Evolutionary conservation across 2,329 filamentous ascomycete genomes (phyloP), one percentile per base, ranked within the genome.

Genomic region (Aspergillus cejpii): DNA sequence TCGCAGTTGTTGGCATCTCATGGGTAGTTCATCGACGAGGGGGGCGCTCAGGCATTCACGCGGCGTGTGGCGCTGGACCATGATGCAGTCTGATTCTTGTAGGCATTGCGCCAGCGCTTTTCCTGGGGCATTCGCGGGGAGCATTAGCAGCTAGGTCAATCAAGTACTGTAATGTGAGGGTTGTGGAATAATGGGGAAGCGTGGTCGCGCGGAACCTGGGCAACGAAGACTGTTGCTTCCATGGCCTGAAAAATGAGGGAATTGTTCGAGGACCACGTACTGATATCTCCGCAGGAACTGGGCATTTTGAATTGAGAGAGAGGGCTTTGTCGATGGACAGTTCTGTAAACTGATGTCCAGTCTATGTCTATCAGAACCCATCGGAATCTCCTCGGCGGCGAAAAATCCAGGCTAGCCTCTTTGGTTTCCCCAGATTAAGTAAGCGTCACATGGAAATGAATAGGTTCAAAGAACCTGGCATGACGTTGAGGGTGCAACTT

Each of bases 81-180:
- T 89, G 60, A 98, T 86, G 70, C 92, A 98, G 69, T 97, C 91
- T 60, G 87, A 94, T 69, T 94, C 82, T 68, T 96, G 90, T 54
- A 98, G 87, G 73, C 92, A 98, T 74, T 87, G 78, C 51, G 92
- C 92, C 61, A 98, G 81, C 15, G 92, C 92, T 51, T 85, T 84
- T 70, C 91, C 91, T 97, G 66, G 51, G 40, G 39, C 31, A 33
- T 26, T 37, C 26, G 12, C 11, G 37, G 36, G 43, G 41, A 20
- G 48, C 38, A 43, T 62, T 52, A 60, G 55, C 48, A 44, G 50
- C 28, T 8, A 31, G 14, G 17, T 31, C n/a, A n/a, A 31, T 31
- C 6, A 6, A 7, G 5, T 8, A 15, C 17, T 15, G 28, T 10
- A 15, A 6, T n/a, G 28, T 8, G 28, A 31, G 28, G 5, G 7